Percentiles rank a stretch among this genome's conserved stretches.
These are phyloP conservation scores for Thelonectria blattea DNA, from an alignment of 2,329 filamentous ascomycete genomes.

Conservation along the genomic window DNA sequence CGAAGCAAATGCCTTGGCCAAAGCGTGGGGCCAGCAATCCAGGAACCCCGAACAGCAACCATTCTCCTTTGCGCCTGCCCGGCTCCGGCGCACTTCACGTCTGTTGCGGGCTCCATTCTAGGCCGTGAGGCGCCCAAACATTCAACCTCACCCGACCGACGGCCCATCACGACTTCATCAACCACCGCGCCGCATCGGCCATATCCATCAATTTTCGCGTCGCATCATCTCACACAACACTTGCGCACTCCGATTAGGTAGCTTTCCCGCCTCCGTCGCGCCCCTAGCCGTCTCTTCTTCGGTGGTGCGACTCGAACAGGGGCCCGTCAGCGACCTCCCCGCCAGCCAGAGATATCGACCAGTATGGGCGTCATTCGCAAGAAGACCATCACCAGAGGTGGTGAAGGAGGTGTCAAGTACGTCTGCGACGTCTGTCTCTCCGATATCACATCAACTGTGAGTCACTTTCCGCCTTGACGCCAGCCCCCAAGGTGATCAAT, in stretches of 20 bases:
- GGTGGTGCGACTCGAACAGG: slow-evolving; percentile 30
- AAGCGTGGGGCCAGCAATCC: not conserved
- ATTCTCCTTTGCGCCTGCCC: slow-evolving; percentile 5
- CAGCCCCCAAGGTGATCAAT: not conserved
- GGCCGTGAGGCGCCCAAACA: slow-evolving; percentile 34
- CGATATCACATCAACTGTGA: slow-evolving; percentile 94
- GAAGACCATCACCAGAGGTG: slow-evolving; percentile 85
- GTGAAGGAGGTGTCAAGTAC: slow-evolving; percentile 90
- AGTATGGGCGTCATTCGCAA: slow-evolving; percentile 94
- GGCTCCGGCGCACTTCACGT: slow-evolving; percentile 13
- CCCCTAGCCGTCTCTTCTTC: slow-evolving; percentile 23
- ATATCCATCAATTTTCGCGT: slow-evolving; percentile 42
- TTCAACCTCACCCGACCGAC: slow-evolving; percentile 34
- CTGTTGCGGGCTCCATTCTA: slow-evolving; percentile 27
- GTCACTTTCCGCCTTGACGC: slow-evolving; percentile 42
- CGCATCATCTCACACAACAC: slow-evolving; percentile 21
- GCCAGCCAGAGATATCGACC: slow-evolving; percentile 34
- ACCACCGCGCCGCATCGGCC: slow-evolving; percentile 31
- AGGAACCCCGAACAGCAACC: slow-evolving; percentile 19
- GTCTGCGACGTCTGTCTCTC: slow-evolving; percentile 97
- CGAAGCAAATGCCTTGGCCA: slow-evolving; percentile 3
- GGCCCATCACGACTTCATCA: slow-evolving; percentile 35
- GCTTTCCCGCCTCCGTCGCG: slow-evolving; percentile 25
- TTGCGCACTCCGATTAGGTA: slow-evolving; percentile 27
- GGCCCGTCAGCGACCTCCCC: slow-evolving; percentile 37